phyloP scores from a whole-genome alignment of 2,329 filamentous ascomycete species.

The Fusarium sp. region DNA sequence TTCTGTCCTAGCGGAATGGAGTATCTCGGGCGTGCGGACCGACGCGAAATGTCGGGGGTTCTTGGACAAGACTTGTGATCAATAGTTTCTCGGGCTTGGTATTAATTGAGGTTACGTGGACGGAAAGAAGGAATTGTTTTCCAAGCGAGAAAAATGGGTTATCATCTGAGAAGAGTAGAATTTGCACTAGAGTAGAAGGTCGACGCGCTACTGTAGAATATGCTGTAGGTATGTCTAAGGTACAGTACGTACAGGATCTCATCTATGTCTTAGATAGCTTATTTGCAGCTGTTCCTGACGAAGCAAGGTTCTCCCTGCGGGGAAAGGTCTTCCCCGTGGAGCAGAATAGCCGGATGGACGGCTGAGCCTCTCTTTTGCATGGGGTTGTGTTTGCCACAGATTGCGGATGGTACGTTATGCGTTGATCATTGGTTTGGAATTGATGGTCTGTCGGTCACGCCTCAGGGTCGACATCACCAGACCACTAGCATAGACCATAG shows the following conservation, averaged over 20 bases:
- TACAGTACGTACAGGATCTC: not conserved
- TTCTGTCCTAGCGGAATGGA: slow-evolving; percentile 4
- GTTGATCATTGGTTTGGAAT: not conserved
- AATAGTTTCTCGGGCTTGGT: not conserved
- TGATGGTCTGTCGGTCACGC: not conserved
- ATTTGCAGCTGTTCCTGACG: not conserved
- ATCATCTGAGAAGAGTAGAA: not conserved
- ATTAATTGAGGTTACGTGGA: not conserved
- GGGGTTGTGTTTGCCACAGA: not conserved
- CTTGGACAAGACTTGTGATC: not conserved
- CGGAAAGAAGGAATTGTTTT: slow-evolving; percentile 1
- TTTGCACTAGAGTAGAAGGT: not conserved
- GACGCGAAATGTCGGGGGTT: not conserved
- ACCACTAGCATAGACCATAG: too few species aligned
- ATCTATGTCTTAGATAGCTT: slow-evolving; percentile 1
- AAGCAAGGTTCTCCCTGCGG: not conserved
- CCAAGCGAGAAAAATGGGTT: not conserved
- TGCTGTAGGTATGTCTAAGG: not conserved
- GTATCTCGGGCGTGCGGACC: not conserved
- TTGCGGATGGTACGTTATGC: not conserved
- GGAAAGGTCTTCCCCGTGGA: not conserved
- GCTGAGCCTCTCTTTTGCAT: slow-evolving; percentile 1
- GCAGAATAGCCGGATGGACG: not conserved
- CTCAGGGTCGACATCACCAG: not conserved
- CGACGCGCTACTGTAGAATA: not conserved